Base-by-base conservation (phyloP, 192 early-diverging fungal genomes). In the Diversispora eburnea region DNA sequence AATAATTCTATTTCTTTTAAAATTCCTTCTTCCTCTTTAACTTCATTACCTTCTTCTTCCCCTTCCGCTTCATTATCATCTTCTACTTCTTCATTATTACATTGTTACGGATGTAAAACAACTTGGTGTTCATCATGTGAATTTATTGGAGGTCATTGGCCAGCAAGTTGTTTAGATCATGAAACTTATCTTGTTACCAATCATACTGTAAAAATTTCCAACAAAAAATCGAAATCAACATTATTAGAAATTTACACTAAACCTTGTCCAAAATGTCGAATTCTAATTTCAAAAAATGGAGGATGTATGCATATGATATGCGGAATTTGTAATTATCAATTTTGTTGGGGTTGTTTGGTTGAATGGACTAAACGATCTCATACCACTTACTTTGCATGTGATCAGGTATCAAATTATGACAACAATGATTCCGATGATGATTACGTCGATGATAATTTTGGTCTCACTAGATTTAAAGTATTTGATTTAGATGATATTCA, bases 241-340 rank as follows among this genome's bases (percentile, higher is more conserved):
- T 7, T 60, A 20, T 45, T 25, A 25, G 41, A 59, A 46, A 19
- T 57, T n/a, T n/a, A 17, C 17, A 72, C 70, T 4, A 72, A 72
- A 17, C 19, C 57, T 10, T 72, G 70, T 61, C 70, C 70, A 47
- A 72, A 72, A n/a, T 72, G 70, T 46, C n/a, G 8, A 33, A 72
- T 72, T 61, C 15, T 41, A 39, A 59, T 72, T 33, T 7, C 55
- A 7, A 72, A 72, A 22, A 72, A 72, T 51, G 70, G 70, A 19
- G 70, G 70, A 41, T 72, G 70, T 48, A 57, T 61, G 25, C 70
- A 72, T 58, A 72, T 72, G 70, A 43, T 43, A 52, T 72, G 70
- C 39, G 1, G 15, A 22, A 39, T 61, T 9, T 72, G 70, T 48
- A 13, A n/a, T 3, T 60, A 52, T 41, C 9, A 72, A 59, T 72